phyloP scores from a whole-genome alignment of 2,329 filamentous ascomycete species.

The Alternaria postmessia region DNA sequence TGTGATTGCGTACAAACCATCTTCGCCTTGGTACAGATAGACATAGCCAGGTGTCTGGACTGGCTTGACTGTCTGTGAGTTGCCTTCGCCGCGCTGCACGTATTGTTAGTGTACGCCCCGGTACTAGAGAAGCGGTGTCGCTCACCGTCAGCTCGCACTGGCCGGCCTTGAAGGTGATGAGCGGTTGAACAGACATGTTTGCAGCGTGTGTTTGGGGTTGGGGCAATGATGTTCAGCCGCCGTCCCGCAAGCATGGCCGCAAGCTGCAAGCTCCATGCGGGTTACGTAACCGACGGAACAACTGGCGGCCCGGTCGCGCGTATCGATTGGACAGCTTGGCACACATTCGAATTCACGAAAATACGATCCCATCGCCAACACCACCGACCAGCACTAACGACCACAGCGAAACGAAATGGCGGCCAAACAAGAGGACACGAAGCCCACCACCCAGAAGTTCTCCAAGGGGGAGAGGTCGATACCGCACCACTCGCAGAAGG shows the following conservation, averaged over 20 bases:
- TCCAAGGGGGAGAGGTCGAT: conserved; percentile 94
- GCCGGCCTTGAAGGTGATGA: conserved; percentile 97
- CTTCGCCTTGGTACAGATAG: conserved; percentile 84
- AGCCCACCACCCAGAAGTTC: conserved; percentile 83
- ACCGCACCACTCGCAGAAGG: conserved; percentile 87
- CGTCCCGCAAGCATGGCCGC: conserved; percentile 1
- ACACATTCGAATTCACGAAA: conserved; percentile 24
- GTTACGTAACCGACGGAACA: conserved; percentile 17
- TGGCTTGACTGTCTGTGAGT: conserved; percentile 70
- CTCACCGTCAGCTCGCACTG: conserved; percentile 84
- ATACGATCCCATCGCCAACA: conserved; percentile 22
- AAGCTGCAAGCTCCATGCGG: conserved; percentile 19
- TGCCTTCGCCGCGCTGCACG: conserved; percentile 33
- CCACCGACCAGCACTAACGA: conserved; percentile 38
- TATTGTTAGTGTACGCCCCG: conserved; percentile 24
- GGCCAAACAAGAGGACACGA: conserved; percentile 50
- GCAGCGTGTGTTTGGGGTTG: conserved; percentile 18
- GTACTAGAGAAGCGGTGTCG: conserved; percentile 20
- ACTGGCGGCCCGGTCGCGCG: conserved; percentile 20
- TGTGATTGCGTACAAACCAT: conserved; percentile 65
- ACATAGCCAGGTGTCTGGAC: conserved; percentile 81
- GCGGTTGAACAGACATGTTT: conserved; percentile 79
- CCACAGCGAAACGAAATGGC: conserved; percentile 72
- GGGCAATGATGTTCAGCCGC: conserved; percentile 12
- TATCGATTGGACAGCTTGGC: conserved; percentile 23